Conservation (phyloP, 805 yeast genomes). For the Suhomyces prunicola region DNA sequence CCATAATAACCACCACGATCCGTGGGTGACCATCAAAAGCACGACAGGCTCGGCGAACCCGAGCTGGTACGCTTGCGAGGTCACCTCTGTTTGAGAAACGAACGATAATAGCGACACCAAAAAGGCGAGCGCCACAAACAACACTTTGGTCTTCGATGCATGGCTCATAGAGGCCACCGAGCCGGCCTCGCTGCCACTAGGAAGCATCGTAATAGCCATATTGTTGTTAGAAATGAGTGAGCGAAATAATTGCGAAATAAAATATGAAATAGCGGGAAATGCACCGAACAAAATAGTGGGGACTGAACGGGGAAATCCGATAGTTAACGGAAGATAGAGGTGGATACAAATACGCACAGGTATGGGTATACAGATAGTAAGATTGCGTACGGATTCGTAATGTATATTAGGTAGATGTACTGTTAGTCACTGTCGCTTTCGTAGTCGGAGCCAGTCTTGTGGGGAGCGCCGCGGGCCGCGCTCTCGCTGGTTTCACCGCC, state of each 20-base stretch:
- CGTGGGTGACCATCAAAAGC: slow-evolving; percentile 67
- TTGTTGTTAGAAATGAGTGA: neutral
- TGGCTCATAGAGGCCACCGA: slow-evolving; percentile 20
- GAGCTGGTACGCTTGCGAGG: slow-evolving; percentile 60
- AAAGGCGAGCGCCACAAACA: slow-evolving; percentile 33
- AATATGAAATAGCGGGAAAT: neutral
- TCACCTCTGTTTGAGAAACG: slow-evolving; percentile 77
- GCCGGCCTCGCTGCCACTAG: slow-evolving; percentile 16
- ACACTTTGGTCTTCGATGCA: slow-evolving; percentile 35
- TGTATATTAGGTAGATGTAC: no score
- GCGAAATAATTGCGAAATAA: neutral
- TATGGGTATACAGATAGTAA: neutral
- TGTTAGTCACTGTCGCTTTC: slow-evolving; percentile 39
- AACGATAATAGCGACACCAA: slow-evolving; percentile 48
- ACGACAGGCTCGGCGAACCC: slow-evolving; percentile 69
- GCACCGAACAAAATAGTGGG: neutral
- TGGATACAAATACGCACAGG: no score
- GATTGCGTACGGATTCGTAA: no score
- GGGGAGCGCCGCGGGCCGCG: neutral
- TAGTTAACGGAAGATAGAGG: no score
- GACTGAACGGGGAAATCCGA: neutral
- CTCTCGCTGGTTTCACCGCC: slow-evolving; percentile 8
- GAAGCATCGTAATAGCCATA: slow-evolving; percentile 37
- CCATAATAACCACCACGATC: slow-evolving; percentile 73
- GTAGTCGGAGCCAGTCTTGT: slow-evolving; percentile 11